Percentiles rank a stretch among this genome's conserved stretches.
phyloP scores from a whole-genome alignment of 345 rosid genomes.

The Populus davidiana region DNA sequence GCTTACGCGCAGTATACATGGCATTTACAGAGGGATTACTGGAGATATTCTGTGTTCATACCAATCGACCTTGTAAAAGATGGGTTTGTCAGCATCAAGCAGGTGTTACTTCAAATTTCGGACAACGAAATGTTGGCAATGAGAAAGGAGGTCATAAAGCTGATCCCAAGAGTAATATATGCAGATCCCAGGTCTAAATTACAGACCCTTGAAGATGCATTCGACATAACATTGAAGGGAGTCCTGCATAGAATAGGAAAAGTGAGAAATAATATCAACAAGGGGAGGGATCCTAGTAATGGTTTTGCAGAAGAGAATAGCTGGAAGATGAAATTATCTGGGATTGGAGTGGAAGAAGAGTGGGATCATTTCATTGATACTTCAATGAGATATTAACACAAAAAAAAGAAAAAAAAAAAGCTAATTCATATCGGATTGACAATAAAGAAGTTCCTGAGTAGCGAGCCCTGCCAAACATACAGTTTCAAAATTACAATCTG shows the following conservation, averaged over 20 bases:
- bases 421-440: not conserved
- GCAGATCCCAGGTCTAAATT: conserved; percentile 16
- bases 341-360: not conserved
- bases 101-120: conserved; percentile 1
- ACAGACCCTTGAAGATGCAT: conserved; percentile 17
- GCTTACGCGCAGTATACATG: conserved; percentile 22
- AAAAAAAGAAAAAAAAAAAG: not conserved
- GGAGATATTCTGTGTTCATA: conserved; percentile 19
- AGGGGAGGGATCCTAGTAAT: conserved; percentile 6
- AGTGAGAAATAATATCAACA: not conserved
- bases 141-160: conserved; percentile 17
- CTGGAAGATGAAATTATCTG: conserved; percentile 2
- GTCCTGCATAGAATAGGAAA: conserved; percentile 14
- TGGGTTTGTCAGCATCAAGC: not conserved
- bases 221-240: conserved; percentile 11
- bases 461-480: too few relatives aligned
- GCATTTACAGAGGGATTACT: conserved; percentile 15
- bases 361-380: not conserved
- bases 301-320: conserved; percentile 4
- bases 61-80: conserved; percentile 8
- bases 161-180: conserved; percentile 23
- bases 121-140: not conserved
- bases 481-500: too few relatives aligned
- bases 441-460: too few relatives aligned
- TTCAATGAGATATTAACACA: not conserved